A percentile compares a stretch with the other conserved stretches of the same genome.
Conservation (phyloP, 305 asterid genomes). For the Fraxinus albicans region DNA sequence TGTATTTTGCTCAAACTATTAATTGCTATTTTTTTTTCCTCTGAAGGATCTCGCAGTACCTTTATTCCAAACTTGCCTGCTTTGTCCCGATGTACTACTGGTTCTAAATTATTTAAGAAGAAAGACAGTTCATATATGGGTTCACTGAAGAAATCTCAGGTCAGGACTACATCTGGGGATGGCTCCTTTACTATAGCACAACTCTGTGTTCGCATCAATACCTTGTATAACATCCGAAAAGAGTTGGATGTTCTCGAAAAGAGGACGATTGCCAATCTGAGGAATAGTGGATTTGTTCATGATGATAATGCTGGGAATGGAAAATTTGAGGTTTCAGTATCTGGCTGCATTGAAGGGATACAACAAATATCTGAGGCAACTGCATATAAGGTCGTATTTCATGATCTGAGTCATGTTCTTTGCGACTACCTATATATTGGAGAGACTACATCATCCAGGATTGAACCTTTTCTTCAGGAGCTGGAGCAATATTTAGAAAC, state of each 20-base stretch:
- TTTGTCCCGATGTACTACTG: conserved; percentile 62
- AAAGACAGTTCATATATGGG: conserved; percentile 52
- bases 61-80: conserved; percentile 60
- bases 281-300: conserved; percentile 42
- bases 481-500: conserved; percentile 72
- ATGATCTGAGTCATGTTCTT: conserved; percentile 56
- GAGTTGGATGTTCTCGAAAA: conserved; percentile 62
- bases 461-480: conserved; percentile 80
- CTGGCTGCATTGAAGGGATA: conserved; percentile 73
- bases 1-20: conserved; percentile 19
- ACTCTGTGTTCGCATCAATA: conserved; percentile 72
- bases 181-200: conserved; percentile 45
- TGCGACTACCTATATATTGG: conserved; percentile 64
- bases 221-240: conserved; percentile 62
- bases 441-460: conserved; percentile 63
- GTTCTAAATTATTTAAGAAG: conserved; percentile 69
- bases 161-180: conserved; percentile 30
- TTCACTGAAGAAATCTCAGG: conserved; percentile 48
- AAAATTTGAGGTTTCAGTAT: conserved; percentile 51
- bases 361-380: conserved; percentile 67
- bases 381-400: conserved; percentile 70
- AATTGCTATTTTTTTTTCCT: background rate
- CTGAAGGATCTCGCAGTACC: conserved; percentile 62
- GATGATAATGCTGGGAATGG: conserved; percentile 41
- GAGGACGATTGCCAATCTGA: conserved; percentile 56